Base-by-base conservation (phyloP, 1,284 basidiomycete species). In the Tilletia setariae region DNA sequence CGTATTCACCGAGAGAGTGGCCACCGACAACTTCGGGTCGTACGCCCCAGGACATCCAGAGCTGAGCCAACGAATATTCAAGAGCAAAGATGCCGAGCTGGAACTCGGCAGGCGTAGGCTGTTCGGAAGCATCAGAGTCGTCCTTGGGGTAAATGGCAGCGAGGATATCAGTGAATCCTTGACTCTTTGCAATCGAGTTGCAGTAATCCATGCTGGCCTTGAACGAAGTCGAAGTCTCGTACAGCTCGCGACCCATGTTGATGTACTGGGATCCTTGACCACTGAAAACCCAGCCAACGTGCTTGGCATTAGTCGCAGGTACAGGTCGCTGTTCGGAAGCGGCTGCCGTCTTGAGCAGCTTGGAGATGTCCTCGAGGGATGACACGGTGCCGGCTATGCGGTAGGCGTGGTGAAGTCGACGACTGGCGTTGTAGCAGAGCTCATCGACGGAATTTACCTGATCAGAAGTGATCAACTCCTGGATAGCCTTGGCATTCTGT, bases 1-100 rank as follows among this genome's bases (percentile, higher is more conserved):
- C 63, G 64, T 76, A 76, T 62, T 76, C 73, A 3, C 75, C 75
- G 15, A 76, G 75, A 25, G 70, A 72, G 59, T 76, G 75, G 6
- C 75, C 75, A 15, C 67, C 67, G 9, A 72, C 65, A 59, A 68
- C 70, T 1, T 63, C 43, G 1, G 72, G 69, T 44, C 66, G 42
- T 21, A 74, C 28, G 3, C 73, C 73, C 75, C 75, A 76, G 42
- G 63, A 63, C 19, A 42, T 42, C 51, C 73, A 59, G 67, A 74
- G 65, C 28, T 64, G 63, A 9, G 69, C 65, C 16, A 76, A 59
- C 0, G 67, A 64, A 2, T 71, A 67, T 40, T 76, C 73, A 63
- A 68, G 25, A 1, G 73, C 67, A 15, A 74, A 66, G 49, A 76
- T 51, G 2, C 68, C 73, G n/a, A 73, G 62, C 68, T 76, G 75